A percentile compares a stretch with the other conserved stretches of the same genome.
Conservation (phyloP, 2,329 filamentous ascomycete species). For the Monosporascus sp. region DNA sequence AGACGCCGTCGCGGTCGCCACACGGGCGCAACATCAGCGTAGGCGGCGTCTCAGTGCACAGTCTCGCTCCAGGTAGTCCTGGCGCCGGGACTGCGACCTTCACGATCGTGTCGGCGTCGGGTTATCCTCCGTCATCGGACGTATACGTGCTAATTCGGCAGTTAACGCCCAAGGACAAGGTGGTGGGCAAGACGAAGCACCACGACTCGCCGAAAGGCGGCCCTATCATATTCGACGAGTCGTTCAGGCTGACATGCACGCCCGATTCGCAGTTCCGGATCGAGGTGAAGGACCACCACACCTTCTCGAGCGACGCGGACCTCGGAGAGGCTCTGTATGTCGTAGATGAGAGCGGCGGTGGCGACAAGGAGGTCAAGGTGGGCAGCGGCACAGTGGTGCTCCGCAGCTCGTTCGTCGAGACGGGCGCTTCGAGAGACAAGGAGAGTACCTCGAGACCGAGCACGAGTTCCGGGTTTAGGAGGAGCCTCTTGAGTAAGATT, state of each 20-base stretch:
- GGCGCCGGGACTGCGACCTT: slow-evolving; percentile 74
- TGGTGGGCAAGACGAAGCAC: slow-evolving; percentile 88
- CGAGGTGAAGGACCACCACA: slow-evolving; percentile 77
- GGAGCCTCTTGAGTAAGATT: slow-evolving; percentile 24
- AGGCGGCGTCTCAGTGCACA: slow-evolving; percentile 62
- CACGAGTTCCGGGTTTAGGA: slow-evolving; percentile 13
- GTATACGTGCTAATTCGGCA: slow-evolving; percentile 72
- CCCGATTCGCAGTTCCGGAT: slow-evolving; percentile 84
- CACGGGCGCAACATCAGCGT: slow-evolving; percentile 54
- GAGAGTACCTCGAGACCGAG: slow-evolving; percentile 11
- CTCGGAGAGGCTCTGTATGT: slow-evolving; percentile 87
- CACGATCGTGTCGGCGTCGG: slow-evolving; percentile 70
- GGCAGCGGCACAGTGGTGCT: slow-evolving; percentile 69
- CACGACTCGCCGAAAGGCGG: slow-evolving; percentile 63
- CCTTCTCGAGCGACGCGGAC: slow-evolving; percentile 76
- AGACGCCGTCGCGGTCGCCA: slow-evolving; percentile 12
- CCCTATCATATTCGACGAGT: slow-evolving; percentile 67
- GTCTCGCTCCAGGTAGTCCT: slow-evolving; percentile 52
- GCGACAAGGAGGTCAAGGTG: slow-evolving; percentile 69
- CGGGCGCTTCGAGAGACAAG: slow-evolving; percentile 6
- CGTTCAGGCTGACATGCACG: slow-evolving; percentile 70
- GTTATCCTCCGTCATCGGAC: slow-evolving; percentile 71
- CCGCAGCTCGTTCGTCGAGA: slow-evolving; percentile 65
- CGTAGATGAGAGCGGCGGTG: slow-evolving; percentile 71
- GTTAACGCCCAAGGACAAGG: slow-evolving; percentile 64